These are phyloP conservation scores for Boletus austroedulis DNA, from an alignment of 1,284 basidiomycete species.

Conservation along the genomic window DNA sequence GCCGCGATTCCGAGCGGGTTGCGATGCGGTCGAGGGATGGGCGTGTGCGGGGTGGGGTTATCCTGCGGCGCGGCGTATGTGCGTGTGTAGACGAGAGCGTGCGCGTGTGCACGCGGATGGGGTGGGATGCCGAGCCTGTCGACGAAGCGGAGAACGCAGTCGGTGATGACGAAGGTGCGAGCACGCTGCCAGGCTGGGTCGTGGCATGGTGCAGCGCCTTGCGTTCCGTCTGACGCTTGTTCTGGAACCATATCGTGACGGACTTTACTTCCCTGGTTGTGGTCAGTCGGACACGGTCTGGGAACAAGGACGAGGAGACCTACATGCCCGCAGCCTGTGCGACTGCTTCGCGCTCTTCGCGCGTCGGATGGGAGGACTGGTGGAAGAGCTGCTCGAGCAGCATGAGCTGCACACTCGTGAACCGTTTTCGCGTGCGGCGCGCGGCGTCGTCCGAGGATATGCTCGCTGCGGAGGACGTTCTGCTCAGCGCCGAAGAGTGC, in stretches of 20 bases:
- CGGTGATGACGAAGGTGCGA: constrained; percentile 19
- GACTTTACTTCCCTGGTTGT: constrained; percentile 64
- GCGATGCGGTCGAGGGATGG: constrained; percentile 61
- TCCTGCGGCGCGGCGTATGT: constrained; percentile 27
- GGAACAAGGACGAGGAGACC: constrained; percentile 28
- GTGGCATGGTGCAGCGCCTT: constrained; percentile 49
- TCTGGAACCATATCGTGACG: constrained; percentile 81
- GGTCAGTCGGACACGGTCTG: constrained; percentile 7
- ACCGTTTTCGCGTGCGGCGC: constrained; percentile 64
- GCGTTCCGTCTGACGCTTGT: constrained; percentile 74
- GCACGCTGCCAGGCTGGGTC: constrained; percentile 20
- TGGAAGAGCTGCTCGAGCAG: constrained; percentile 72
- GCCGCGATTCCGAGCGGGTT: constrained; percentile 52
- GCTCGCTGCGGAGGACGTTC: constrained; percentile 47
- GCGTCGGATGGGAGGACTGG: constrained; percentile 64
- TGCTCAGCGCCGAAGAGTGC: constrained; percentile 37
- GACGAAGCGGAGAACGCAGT: constrained; percentile 16
- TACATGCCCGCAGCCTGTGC: constrained; percentile 62
- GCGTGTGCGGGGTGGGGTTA: constrained; percentile 30
- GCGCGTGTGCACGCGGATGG: constrained; percentile 31
- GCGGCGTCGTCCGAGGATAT: constrained; percentile 40
- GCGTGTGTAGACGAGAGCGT: constrained; percentile 17
- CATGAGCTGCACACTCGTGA: constrained; percentile 63
- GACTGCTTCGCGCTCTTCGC: constrained; percentile 64
- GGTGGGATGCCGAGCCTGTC: constrained; percentile 22